A percentile compares a stretch with the other conserved stretches of the same genome.
Conservation (phyloP, 1,139 yeast genomes). For the Geotrichum carabidarum region DNA sequence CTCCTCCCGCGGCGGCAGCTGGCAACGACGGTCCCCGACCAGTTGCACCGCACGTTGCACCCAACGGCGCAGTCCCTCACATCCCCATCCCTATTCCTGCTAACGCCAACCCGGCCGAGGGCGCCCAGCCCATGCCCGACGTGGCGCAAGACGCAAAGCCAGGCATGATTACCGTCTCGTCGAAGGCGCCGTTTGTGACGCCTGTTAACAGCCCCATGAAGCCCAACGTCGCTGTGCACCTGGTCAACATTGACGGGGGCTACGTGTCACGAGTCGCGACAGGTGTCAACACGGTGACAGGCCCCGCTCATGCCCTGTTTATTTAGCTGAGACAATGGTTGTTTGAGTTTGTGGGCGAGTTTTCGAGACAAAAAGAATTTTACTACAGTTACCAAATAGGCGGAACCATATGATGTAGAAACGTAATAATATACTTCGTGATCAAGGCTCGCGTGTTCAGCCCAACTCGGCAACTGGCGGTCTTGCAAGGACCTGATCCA, state of each 20-base stretch:
- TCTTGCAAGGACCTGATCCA: too few relatives aligned
- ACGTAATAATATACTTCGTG: too few relatives aligned
- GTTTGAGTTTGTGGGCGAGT: too few relatives aligned
- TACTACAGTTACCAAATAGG: too few relatives aligned
- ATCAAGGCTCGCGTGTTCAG: too few relatives aligned
- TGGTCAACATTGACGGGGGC: slow-evolving; percentile 5
- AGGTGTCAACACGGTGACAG: slow-evolving; percentile 12
- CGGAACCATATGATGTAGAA: too few relatives aligned
- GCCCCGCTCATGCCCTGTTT: slow-evolving; percentile 3
- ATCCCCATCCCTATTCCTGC: neutral
- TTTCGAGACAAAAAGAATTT: too few relatives aligned
- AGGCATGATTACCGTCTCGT: neutral
- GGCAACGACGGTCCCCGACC: neutral
- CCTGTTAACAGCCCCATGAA: neutral
- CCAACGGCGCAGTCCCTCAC: slow-evolving; percentile 1
- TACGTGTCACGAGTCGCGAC: slow-evolving; percentile 1
- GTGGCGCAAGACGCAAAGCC: neutral
- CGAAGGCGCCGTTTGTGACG: neutral
- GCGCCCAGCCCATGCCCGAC: neutral
- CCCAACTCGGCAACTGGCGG: too few relatives aligned
- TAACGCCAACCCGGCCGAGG: neutral
- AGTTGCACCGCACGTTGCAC: neutral
- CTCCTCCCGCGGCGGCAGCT: neutral
- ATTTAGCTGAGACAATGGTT: too few relatives aligned
- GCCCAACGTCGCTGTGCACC: slow-evolving; percentile 1